Percentiles rank a stretch among this genome's conserved stretches.
phyloP scores from a whole-genome alignment of 2,329 filamentous ascomycete species.

The Hymenoscyphus linearis region DNA sequence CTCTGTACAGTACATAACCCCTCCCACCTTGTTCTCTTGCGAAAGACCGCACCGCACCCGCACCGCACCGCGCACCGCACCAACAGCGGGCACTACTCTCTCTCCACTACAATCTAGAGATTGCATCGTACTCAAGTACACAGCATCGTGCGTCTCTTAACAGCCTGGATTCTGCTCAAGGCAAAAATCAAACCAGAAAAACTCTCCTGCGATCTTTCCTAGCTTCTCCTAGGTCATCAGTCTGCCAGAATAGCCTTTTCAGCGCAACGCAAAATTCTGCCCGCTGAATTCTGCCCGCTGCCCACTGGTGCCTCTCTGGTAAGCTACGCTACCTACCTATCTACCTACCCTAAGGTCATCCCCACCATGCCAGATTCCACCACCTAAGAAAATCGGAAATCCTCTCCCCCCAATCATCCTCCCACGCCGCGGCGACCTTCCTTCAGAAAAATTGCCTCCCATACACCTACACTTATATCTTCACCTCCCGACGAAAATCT shows the following conservation, averaged over 20 bases:
- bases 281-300: no score
- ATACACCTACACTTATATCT: no score
- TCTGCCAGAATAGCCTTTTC: neutral
- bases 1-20: neutral
- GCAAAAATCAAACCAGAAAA: neutral
- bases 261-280: neutral
- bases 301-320: no score
- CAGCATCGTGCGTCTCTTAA: neutral
- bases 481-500: neutral
- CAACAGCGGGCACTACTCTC: neutral
- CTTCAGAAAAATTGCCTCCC: neutral
- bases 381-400: neutral
- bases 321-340: neutral
- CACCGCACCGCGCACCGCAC: no score
- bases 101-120: neutral
- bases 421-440: neutral
- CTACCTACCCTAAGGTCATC: neutral
- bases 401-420: neutral
- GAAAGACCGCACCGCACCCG: no score
- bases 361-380: neutral
- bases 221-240: neutral
- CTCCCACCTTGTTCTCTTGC: neutral
- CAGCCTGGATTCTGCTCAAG: neutral
- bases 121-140: neutral
- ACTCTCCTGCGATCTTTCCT: neutral